Conservation (phyloP, 306 rosid genomes). For the Cucumis hystrix region DNA sequence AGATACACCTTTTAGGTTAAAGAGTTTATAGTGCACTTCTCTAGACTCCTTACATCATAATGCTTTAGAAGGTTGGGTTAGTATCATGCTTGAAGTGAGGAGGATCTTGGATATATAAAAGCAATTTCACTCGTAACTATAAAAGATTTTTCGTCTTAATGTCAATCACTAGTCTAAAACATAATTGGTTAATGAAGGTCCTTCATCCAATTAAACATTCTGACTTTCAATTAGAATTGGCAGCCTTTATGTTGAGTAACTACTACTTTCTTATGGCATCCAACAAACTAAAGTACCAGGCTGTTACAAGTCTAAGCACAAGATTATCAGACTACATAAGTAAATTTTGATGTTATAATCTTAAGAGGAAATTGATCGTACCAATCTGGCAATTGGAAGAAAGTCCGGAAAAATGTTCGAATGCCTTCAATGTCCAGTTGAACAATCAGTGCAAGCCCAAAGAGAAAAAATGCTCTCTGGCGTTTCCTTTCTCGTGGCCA, state of each 20-base stretch:
- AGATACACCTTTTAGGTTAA: too few species aligned
- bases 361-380: conserved; percentile 25
- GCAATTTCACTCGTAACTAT: not conserved
- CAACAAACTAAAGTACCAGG: not conserved
- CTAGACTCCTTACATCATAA: not conserved
- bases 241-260: not conserved
- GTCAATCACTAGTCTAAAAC: not conserved
- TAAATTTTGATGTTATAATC: conserved; percentile 3
- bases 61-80: not conserved
- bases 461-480: conserved; percentile 87
- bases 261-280: not conserved
- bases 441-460: conserved; percentile 78
- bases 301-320: not conserved
- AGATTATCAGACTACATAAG: not conserved
- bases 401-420: conserved; percentile 81
- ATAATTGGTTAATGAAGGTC: not conserved
- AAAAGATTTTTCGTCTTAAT: not conserved
- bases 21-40: too few species aligned
- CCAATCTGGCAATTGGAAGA: conserved; percentile 87
- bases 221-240: not conserved
- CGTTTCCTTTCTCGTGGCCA: conserved; percentile 99
- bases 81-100: not conserved
- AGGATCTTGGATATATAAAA: not conserved
- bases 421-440: conserved; percentile 82
- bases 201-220: not conserved